These are phyloP conservation scores for Basidioascus undulatus DNA, from an alignment of 768 basidiomycete genomes.

Conservation along the genomic window DNA sequence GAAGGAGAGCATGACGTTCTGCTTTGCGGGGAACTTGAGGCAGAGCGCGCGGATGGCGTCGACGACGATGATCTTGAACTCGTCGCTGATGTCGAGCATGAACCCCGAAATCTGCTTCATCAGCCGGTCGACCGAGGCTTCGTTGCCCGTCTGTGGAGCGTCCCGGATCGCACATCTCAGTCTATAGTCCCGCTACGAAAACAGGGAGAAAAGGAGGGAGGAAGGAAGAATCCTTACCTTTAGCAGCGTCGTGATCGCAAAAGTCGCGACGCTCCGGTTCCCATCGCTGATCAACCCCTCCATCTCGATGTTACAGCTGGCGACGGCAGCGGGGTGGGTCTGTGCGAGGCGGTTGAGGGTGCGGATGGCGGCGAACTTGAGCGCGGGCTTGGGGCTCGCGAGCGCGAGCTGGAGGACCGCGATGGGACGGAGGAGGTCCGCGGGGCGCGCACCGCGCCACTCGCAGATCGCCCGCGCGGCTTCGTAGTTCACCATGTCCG, in stretches of 20 bases:
- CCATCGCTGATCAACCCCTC: conserved; percentile 87
- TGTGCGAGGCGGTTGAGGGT: conserved; percentile 75
- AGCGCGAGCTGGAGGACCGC: conserved; percentile 87
- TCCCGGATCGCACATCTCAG: no score
- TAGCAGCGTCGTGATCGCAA: conserved; percentile 90
- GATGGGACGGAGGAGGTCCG: conserved; percentile 66
- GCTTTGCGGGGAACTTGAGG: conserved; percentile 94
- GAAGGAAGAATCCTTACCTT: conserved; percentile 32
- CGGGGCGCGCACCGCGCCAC: conserved; percentile 55
- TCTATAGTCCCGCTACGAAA: background rate
- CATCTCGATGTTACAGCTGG: conserved; percentile 82
- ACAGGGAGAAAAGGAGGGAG: conserved; percentile 1
- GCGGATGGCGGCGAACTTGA: conserved; percentile 93
- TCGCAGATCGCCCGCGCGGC: conserved; percentile 94
- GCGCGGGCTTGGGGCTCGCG: conserved; percentile 75
- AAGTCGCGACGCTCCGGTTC: conserved; percentile 90
- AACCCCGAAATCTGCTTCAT: conserved; percentile 99
- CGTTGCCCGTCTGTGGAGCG: conserved; percentile 64
- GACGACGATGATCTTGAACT: conserved; percentile 99
- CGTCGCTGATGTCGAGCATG: conserved; percentile 97
- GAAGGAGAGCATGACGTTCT: conserved; percentile 90
- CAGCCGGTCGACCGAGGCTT: conserved; percentile 90
- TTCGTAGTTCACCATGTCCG: conserved; percentile 99
- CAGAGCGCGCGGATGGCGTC: conserved; percentile 94
- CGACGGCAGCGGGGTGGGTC: conserved; percentile 62